Evolutionary conservation across 2,329 filamentous ascomycete genomes (phyloP), one percentile per base, ranked within the genome.

Genomic region (Pseudocercospora fuligena): DNA sequence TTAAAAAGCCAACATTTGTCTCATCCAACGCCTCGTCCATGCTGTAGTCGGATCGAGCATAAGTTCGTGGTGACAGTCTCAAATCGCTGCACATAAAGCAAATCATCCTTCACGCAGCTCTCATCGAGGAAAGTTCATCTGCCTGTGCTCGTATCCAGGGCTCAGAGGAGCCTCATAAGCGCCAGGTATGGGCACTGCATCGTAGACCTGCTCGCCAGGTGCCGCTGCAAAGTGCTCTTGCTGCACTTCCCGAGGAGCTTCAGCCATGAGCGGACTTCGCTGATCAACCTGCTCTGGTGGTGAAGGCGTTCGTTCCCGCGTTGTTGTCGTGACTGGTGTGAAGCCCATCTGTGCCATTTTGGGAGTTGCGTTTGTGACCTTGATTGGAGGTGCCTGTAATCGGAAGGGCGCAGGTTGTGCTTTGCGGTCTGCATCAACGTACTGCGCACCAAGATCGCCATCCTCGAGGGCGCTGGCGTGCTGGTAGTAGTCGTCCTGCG

Each of bases 111-210:
- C 49, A 33, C 31, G 40, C 53, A 43, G 8, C 62, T 60, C 60
- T 66, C 51, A 54, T 46, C 49, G 40, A 9, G 63, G 67, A 23
- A 69, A 66, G 3, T 61, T 31, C 69, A 70, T 70, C 46, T 69
- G 61, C 25, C 66, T 65, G 29, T 46, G 60, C 33, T 70, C 70
- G 60, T 63, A 67, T 7, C 70, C 67, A 2, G 70, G 70, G 33
- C 65, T 68, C 61, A 74, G 53, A 11, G 73, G 74, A 31, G 70
- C 68, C 57, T 76, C 74, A 49, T 97, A 97, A 0, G 93, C 92
- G 5, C 91, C 92, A 0, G 94, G 94, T 66, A 97, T 97, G 0
- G 94, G 92, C 33, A 97, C 94, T 23, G 90, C 83, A 12, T 90
- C 94, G 79, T 97, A 97, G 58, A 89, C 88, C 73, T 91, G 88